phyloP scores from a whole-genome alignment of 768 basidiomycete species.

The Calocera viscosa region DNA sequence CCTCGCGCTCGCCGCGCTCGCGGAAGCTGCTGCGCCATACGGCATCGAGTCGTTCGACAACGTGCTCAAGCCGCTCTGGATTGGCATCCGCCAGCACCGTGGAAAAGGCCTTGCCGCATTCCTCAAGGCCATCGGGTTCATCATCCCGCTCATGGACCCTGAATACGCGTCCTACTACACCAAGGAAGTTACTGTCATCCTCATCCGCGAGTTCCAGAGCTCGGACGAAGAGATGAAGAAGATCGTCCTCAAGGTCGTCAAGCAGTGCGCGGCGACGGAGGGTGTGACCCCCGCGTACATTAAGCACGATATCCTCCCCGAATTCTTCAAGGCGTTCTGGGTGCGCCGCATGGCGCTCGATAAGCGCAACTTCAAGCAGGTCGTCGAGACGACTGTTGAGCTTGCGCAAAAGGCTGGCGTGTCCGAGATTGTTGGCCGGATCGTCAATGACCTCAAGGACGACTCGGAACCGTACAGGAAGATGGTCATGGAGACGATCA shows the following conservation, averaged over 20 bases:
- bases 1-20: slow-evolving; percentile 78
- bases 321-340: slow-evolving; percentile 99
- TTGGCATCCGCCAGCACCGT: slow-evolving; percentile 87
- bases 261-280: slow-evolving; percentile 96
- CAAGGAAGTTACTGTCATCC: slow-evolving; percentile 91
- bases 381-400: slow-evolving; percentile 97
- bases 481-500: slow-evolving; percentile 99
- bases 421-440: slow-evolving; percentile 81
- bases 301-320: slow-evolving; percentile 93
- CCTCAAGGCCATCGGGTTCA: slow-evolving; percentile 96
- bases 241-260: slow-evolving; percentile 97
- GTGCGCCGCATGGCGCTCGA: slow-evolving; percentile 96
- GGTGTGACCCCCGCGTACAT: slow-evolving; percentile 94
- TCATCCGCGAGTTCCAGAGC: slow-evolving; percentile 96
- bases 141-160: slow-evolving; percentile 99
- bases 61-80: slow-evolving; percentile 87
- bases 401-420: slow-evolving; percentile 95
- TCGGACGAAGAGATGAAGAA: slow-evolving; percentile 99
- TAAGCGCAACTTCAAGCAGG: slow-evolving; percentile 87
- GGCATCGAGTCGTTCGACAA: slow-evolving; percentile 99
- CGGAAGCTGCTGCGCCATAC: slow-evolving; percentile 94
- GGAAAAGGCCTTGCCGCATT: slow-evolving; percentile 92
- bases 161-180: slow-evolving; percentile 99
- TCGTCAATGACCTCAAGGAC: slow-evolving; percentile 83
- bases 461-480: slow-evolving; percentile 86